Evolutionary conservation across 2,329 filamentous ascomycete genomes (phyloP).

Genomic region (Basipetospora chlamydospora): DNA sequence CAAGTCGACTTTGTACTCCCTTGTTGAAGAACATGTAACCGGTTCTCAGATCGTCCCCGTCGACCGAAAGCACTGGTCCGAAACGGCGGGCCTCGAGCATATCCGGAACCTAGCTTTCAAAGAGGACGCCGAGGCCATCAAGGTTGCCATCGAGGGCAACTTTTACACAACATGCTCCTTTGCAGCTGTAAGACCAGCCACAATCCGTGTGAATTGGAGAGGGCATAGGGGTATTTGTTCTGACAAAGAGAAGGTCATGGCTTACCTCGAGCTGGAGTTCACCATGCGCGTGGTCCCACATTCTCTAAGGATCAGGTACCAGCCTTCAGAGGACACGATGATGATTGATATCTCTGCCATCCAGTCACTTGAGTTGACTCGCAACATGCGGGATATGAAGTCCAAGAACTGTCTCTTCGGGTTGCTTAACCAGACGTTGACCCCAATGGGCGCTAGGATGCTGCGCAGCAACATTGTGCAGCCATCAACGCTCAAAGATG

Average conservation of each 20-base stretch:
- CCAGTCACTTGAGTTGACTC: slow-evolving; percentile 73
- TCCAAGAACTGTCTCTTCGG: slow-evolving; percentile 77
- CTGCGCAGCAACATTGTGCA: slow-evolving; percentile 79
- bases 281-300: slow-evolving; percentile 57
- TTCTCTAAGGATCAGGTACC: slow-evolving; percentile 73
- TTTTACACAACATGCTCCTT: slow-evolving; percentile 78
- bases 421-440: slow-evolving; percentile 69
- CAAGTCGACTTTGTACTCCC: slow-evolving; percentile 58
- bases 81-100: slow-evolving; percentile 60
- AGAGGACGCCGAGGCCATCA: slow-evolving; percentile 68
- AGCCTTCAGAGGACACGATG: slow-evolving; percentile 84
- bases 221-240: not conserved
- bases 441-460: slow-evolving; percentile 76
- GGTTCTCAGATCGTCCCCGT: slow-evolving; percentile 39
- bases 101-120: slow-evolving; percentile 66
- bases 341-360: slow-evolving; percentile 89
- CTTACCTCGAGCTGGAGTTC: slow-evolving; percentile 62
- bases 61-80: slow-evolving; percentile 77
- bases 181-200: slow-evolving; percentile 50
- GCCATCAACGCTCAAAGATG: slow-evolving; percentile 55
- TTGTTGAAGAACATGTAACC: slow-evolving; percentile 58
- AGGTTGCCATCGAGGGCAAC: slow-evolving; percentile 65
- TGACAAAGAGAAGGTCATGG: slow-evolving; percentile 46
- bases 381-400: slow-evolving; percentile 64
- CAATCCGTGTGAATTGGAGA: not conserved